Conservation (phyloP, 805 yeast species). For the Clavispora carvajalis region DNA sequence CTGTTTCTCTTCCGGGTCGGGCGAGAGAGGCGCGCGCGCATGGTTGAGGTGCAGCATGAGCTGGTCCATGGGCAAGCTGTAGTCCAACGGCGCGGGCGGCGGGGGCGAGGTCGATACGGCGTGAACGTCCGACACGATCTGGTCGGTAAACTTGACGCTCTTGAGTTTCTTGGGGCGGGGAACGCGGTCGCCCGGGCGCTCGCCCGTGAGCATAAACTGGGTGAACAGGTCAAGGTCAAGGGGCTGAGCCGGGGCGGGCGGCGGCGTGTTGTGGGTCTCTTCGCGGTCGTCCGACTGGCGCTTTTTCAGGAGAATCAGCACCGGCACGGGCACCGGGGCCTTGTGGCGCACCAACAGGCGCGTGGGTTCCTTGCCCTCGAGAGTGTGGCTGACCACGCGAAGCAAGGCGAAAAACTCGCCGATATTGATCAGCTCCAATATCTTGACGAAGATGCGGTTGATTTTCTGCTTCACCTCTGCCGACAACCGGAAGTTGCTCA, state of each 20-base stretch:
- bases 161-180: conserved; percentile 43
- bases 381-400: conserved; percentile 70
- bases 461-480: conserved; percentile 47
- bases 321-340: conserved; percentile 75
- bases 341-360: conserved; percentile 46
- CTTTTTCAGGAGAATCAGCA: conserved; percentile 64
- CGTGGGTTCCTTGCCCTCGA: conserved; percentile 49
- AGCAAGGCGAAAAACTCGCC: conserved; percentile 89
- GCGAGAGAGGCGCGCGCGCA: conserved; percentile 14
- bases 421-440: conserved; percentile 60
- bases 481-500: conserved; percentile 69
- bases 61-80: conserved; percentile 75
- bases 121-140: conserved; percentile 45
- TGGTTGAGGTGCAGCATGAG: conserved; percentile 43
- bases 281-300: conserved; percentile 44
- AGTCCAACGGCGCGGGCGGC: conserved; percentile 40
- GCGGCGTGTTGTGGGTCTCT: conserved; percentile 1
- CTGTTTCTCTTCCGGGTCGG: conserved; percentile 62
- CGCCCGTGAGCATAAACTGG: conserved; percentile 76
- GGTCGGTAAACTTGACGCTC: conserved; percentile 70
- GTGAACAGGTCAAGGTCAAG: conserved; percentile 85
- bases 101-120: conserved; percentile 16
- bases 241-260: conserved; percentile 20
- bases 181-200: conserved; percentile 48
- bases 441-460: conserved; percentile 44